Evolutionary conservation across 2,329 filamentous ascomycete species (phyloP).

Genomic region (Balansia obtecta): DNA sequence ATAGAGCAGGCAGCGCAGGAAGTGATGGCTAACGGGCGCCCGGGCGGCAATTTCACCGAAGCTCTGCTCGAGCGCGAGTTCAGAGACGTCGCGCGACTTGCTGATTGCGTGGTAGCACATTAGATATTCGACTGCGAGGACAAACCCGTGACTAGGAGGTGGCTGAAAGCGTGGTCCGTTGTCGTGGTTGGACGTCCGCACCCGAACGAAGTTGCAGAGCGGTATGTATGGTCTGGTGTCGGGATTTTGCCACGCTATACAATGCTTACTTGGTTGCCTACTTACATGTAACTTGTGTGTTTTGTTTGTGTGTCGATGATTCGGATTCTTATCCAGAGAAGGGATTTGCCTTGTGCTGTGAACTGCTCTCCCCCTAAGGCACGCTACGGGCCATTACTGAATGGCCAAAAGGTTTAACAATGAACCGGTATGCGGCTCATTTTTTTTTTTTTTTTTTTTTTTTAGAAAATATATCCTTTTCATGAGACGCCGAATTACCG

Average conservation of each 20-base stretch:
- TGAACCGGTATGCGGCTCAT: not conserved
- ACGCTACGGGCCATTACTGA: not conserved
- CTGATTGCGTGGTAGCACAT: constrained; percentile 16
- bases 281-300: not conserved
- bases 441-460: too few species aligned
- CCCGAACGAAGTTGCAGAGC: not conserved
- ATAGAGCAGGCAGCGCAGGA: constrained; percentile 54
- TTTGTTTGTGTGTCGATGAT: not conserved
- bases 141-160: not conserved
- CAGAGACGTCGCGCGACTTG: constrained; percentile 18
- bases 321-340: not conserved
- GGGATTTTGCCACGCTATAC: not conserved
- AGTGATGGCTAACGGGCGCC: constrained; percentile 35
- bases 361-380: not conserved
- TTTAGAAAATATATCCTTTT: too few species aligned
- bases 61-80: constrained; percentile 45
- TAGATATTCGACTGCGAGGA: not conserved
- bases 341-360: not conserved
- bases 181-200: not conserved
- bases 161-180: not conserved
- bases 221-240: not conserved
- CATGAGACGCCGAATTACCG: not conserved
- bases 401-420: constrained; percentile 1
- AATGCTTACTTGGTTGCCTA: not conserved
- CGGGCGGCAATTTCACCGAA: constrained; percentile 36